A percentile compares a stretch with the other conserved stretches of the same genome.
These are phyloP conservation scores for Pezicula radicicola DNA, from an alignment of 2,329 filamentous ascomycete genomes.

Conservation along the genomic window DNA sequence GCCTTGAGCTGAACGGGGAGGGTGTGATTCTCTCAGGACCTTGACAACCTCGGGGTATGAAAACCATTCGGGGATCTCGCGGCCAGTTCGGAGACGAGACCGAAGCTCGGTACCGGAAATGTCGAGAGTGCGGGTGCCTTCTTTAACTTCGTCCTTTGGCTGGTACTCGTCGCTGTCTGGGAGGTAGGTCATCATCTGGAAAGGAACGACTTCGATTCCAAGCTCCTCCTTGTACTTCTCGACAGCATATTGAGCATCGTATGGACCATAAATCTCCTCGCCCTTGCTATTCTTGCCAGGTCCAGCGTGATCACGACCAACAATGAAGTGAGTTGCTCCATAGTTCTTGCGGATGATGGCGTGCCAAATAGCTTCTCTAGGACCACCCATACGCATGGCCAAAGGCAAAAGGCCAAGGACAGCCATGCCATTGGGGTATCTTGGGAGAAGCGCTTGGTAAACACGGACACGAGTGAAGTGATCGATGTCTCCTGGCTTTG, in stretches of 20 bases:
- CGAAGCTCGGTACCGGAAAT: conserved; percentile 90
- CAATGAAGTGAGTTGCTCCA: conserved; percentile 98
- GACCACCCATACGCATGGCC: conserved; percentile 98
- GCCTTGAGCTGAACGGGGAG: conserved; percentile 83
- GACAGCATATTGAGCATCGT: conserved; percentile 93
- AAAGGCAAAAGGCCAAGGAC: conserved; percentile 91
- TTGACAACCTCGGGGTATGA: conserved; percentile 98
- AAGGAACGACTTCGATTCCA: conserved; percentile 97
- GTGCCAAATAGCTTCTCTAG: conserved; percentile 98
- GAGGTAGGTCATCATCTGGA: conserved; percentile 99
- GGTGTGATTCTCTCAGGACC: conserved; percentile 95
- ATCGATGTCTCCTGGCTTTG: conserved; percentile 98
- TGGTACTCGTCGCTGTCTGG: conserved; percentile 96
- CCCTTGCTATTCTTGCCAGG: conserved; percentile 98
- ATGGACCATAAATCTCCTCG: conserved; percentile 95
- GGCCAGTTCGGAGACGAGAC: conserved; percentile 82
- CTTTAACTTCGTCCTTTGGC: conserved; percentile 84
- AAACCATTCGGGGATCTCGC: conserved; percentile 98
- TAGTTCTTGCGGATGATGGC: conserved; percentile 99
- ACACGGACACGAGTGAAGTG: conserved; percentile 99
- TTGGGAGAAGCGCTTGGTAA: conserved; percentile 92
- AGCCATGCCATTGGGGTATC: conserved; percentile 99
- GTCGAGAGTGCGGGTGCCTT: conserved; percentile 81
- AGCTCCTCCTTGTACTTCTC: conserved; percentile 97
- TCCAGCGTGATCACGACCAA: conserved; percentile 96